These are phyloP conservation scores for Dinochytrium kinnereticum DNA, from an alignment of 371 early-diverging fungal genomes.

Conservation along the genomic window DNA sequence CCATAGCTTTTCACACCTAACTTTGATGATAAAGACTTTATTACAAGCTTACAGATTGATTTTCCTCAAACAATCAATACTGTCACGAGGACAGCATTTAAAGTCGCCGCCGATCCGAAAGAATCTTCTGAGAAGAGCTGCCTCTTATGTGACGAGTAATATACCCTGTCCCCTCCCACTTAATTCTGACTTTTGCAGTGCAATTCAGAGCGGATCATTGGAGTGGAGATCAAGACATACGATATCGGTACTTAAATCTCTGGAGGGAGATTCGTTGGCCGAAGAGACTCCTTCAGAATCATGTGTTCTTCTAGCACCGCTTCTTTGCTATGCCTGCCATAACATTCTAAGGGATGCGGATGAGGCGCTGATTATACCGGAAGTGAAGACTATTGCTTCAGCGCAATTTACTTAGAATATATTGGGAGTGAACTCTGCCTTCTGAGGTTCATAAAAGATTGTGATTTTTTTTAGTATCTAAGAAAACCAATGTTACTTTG, in stretches of 20 bases:
- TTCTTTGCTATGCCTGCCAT: constrained; percentile 44
- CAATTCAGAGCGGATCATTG: background rate
- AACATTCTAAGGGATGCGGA: constrained; percentile 35
- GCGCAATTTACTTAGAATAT: too few species aligned
- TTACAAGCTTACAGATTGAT: constrained; percentile 76
- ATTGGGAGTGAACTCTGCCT: too few species aligned
- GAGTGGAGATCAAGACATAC: background rate
- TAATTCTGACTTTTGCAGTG: background rate
- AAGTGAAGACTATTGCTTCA: too few species aligned
- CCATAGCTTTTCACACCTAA: too few species aligned
- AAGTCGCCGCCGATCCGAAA: constrained; percentile 55
- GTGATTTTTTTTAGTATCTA: too few species aligned
- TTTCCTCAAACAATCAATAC: constrained; percentile 89
- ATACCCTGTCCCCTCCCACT: background rate
- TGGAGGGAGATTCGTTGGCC: too few species aligned
- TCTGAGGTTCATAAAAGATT: too few species aligned
- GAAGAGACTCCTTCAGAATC: background rate
- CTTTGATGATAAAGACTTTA: constrained; percentile 76
- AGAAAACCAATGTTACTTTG: too few species aligned
- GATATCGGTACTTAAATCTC: background rate
- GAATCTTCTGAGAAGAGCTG: constrained; percentile 25
- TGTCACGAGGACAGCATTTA: constrained; percentile 81
- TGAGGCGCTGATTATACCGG: constrained; percentile 2
- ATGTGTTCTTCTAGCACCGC: constrained; percentile 4
- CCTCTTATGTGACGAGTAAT: constrained; percentile 45